phyloP scores from a whole-genome alignment of 2,329 filamentous ascomycete genomes.

The Macroventuria anomochaeta region DNA sequence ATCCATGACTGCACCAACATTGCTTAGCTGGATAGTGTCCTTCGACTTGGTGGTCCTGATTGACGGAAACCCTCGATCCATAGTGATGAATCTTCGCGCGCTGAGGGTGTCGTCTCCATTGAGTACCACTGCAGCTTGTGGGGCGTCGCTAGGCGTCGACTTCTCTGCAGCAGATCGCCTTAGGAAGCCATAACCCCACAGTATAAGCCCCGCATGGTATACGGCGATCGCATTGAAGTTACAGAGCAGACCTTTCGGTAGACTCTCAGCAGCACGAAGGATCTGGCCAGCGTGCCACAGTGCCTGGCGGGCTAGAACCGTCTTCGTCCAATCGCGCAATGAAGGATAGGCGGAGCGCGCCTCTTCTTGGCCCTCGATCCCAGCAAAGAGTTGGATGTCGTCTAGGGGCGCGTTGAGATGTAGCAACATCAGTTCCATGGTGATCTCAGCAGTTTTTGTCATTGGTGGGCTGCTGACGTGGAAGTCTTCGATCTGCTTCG shows the following conservation, averaged over 20 bases:
- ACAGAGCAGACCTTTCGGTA: conserved; percentile 62
- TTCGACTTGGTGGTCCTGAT: conserved; percentile 47
- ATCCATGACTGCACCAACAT: conserved; percentile 66
- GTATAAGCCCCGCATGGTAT: conserved; percentile 70
- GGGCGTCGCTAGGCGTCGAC: conserved; percentile 39
- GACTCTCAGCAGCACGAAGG: conserved; percentile 63
- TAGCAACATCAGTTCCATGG: conserved; percentile 64
- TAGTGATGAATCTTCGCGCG: conserved; percentile 63
- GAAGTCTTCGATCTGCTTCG: conserved; percentile 62
- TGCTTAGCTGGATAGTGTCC: conserved; percentile 53
- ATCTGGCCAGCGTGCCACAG: conserved; percentile 74
- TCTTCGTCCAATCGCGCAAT: conserved; percentile 66
- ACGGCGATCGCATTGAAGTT: conserved; percentile 73
- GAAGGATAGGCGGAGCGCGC: conserved; percentile 65
- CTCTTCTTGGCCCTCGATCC: conserved; percentile 71
- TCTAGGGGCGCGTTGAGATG: conserved; percentile 69
- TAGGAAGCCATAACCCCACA: conserved; percentile 73
- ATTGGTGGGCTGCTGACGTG: conserved; percentile 53
- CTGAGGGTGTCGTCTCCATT: conserved; percentile 63
- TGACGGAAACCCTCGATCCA: conserved; percentile 62
- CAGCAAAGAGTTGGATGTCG: conserved; percentile 71
- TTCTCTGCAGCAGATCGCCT: conserved; percentile 39
- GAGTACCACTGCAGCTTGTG: conserved; percentile 51
- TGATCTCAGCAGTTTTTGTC: conserved; percentile 40
- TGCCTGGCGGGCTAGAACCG: conserved; percentile 63